Evolutionary conservation across 768 basidiomycete species (phyloP).

Genomic region (Hemileccinum impolitum): DNA sequence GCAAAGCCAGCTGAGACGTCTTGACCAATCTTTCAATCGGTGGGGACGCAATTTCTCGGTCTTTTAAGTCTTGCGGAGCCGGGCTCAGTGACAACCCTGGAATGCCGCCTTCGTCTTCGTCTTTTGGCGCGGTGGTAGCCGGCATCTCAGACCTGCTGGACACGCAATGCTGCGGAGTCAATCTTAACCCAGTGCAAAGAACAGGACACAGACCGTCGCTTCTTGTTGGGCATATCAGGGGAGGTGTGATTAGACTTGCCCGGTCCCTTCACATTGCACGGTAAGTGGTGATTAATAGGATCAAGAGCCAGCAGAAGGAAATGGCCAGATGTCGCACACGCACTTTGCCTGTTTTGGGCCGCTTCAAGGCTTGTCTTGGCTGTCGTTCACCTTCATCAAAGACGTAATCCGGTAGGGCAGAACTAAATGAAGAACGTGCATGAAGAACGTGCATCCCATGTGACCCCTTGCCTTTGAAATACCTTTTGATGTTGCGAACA

Average conservation of each 20-base stretch:
- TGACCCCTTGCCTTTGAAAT: slow-evolving; percentile 16
- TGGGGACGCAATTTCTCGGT: slow-evolving; percentile 37
- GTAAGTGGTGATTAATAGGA: slow-evolving; percentile 23
- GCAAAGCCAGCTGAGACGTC: slow-evolving; percentile 57
- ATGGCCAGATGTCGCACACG: slow-evolving; percentile 25
- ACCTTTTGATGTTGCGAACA: slow-evolving; percentile 92
- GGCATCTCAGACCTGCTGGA: slow-evolving; percentile 41
- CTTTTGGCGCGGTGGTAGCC: slow-evolving; percentile 27
- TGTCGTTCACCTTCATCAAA: slow-evolving; percentile 81
- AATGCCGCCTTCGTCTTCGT: slow-evolving; percentile 38
- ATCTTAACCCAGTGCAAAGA: slow-evolving; percentile 9
- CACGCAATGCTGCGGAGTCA: slow-evolving; percentile 30
- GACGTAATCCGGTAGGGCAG: slow-evolving; percentile 75
- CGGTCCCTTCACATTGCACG: slow-evolving; percentile 46
- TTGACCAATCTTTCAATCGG: slow-evolving; percentile 47
- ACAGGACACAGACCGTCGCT: slow-evolving; percentile 64
- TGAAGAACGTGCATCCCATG: slow-evolving; percentile 17
- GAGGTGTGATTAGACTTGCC: slow-evolving; percentile 61
- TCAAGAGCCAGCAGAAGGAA: slow-evolving; percentile 10
- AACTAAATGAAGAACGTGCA: slow-evolving; percentile 39
- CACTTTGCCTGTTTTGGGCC: slow-evolving; percentile 62
- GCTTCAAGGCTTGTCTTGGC: slow-evolving; percentile 65
- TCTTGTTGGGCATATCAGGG: slow-evolving; percentile 76
- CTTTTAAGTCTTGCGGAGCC: slow-evolving; percentile 34
- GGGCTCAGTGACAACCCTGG: slow-evolving; percentile 32